A percentile compares a stretch with the other conserved stretches of the same genome.
Conservation (phyloP, 129 eudicot species). For the Solidago caesia region DNA sequence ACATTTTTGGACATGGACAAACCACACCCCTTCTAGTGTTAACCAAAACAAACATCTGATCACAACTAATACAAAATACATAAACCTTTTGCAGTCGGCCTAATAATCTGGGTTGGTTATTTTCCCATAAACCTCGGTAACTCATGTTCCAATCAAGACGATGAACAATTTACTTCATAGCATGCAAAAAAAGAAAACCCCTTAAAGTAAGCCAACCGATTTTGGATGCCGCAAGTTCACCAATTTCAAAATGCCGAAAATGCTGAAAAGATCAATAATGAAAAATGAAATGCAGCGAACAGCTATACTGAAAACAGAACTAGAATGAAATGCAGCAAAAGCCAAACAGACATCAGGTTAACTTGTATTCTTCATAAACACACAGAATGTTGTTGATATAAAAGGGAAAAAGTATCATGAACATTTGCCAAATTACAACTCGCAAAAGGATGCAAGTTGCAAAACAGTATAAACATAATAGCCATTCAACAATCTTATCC, state of each 20-base stretch:
- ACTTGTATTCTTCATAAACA: conserved; percentile 22
- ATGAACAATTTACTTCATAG: too few species aligned
- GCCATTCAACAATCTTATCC: conserved; percentile 47
- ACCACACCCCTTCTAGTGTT: too few species aligned
- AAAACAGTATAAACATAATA: conserved; percentile 28
- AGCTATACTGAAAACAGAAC: not conserved
- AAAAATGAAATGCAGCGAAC: too few species aligned
- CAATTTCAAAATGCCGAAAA: not conserved
- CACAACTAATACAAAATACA: too few species aligned
- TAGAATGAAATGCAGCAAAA: not conserved
- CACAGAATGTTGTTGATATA: conserved; percentile 21
- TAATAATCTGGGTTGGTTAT: not conserved
- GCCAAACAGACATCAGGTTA: not conserved
- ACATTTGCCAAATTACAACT: conserved; percentile 13
- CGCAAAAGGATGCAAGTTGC: conserved; percentile 20
- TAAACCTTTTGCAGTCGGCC: not conserved
- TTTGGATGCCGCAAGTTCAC: not conserved
- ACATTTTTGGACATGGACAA: too few species aligned
- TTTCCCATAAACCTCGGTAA: not conserved
- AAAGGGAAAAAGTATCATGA: conserved; percentile 16
- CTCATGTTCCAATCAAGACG: not conserved
- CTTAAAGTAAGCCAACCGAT: not conserved
- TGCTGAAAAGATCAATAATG: not conserved
- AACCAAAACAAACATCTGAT: too few species aligned
- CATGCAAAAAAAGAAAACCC: not conserved